phyloP scores from a whole-genome alignment of 495 filamentous ascomycete genomes.

The Penicillium fimorum region DNA sequence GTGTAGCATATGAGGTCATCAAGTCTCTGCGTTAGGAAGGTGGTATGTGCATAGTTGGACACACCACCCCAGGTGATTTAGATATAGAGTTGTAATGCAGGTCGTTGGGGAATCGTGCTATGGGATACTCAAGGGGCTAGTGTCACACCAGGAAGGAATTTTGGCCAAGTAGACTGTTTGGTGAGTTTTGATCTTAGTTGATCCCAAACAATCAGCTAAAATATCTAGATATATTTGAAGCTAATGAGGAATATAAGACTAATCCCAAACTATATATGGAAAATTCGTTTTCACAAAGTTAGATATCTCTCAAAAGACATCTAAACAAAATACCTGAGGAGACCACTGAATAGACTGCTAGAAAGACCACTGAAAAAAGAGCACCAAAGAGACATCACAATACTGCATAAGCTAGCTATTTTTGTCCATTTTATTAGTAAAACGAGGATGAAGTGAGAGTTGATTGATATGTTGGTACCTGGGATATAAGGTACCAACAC shows the following conservation, averaged over 20 bases:
- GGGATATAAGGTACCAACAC: neutral
- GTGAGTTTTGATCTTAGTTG: neutral
- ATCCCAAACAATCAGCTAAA: neutral
- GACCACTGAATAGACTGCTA: too few relatives aligned
- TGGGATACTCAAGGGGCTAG: neutral
- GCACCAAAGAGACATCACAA: too few relatives aligned
- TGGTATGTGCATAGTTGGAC: neutral
- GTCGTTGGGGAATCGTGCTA: neutral
- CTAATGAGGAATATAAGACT: neutral
- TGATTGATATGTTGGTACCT: neutral
- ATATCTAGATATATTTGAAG: neutral
- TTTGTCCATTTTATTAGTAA: too few relatives aligned
- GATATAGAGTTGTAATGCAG: neutral
- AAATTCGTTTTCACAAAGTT: too few relatives aligned
- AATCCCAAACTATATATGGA: neutral
- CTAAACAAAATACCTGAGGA: too few relatives aligned
- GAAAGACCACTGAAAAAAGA: too few relatives aligned
- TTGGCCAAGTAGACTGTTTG: neutral
- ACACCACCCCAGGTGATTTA: neutral
- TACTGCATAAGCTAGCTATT: too few relatives aligned
- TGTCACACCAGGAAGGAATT: neutral
- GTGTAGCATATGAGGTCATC: slow-evolving; percentile 4
- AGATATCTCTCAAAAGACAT: too few relatives aligned
- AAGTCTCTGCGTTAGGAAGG: neutral
- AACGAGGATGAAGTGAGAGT: too few relatives aligned